Conservation (phyloP, 2,329 filamentous ascomycete genomes). For the Fusarium udum region DNA sequence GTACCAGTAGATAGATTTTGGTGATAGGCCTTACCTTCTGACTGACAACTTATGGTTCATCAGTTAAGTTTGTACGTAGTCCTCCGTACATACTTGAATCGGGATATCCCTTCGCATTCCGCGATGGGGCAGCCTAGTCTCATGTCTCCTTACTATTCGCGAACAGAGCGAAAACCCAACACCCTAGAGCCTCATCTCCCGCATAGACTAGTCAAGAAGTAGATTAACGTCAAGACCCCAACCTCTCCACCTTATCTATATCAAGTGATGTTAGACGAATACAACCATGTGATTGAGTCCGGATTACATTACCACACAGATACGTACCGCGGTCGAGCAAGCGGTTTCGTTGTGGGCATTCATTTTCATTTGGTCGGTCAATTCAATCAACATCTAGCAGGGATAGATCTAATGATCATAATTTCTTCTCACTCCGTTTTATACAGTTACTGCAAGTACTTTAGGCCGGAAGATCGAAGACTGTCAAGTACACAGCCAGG, state of each 20-base stretch:
- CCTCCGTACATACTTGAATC: neutral
- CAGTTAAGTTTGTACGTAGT: neutral
- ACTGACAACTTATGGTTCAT: neutral
- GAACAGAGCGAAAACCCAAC: constrained; percentile 6
- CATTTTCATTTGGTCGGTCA: neutral
- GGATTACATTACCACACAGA: neutral
- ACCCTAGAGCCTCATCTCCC: constrained; percentile 37
- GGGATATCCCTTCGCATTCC: constrained; percentile 11
- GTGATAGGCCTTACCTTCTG: neutral
- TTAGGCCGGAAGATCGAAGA: neutral
- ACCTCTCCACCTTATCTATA: constrained; percentile 33
- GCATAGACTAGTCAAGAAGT: constrained; percentile 30
- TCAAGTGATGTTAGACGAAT: constrained; percentile 43
- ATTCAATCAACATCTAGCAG: too few species aligned
- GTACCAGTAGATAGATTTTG: neutral
- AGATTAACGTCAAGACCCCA: constrained; percentile 33
- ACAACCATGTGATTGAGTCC: constrained; percentile 39
- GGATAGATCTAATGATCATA: neutral
- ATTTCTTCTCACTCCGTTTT: neutral
- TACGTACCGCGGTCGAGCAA: neutral
- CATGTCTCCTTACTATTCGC: constrained; percentile 15
- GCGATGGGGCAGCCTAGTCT: constrained; percentile 20
- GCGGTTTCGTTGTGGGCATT: neutral
- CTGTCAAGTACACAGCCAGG: neutral
- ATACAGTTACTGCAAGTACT: neutral